Base-by-base conservation (phyloP, 169 alveolate genomes). In the Plasmodium sp. region DNA sequence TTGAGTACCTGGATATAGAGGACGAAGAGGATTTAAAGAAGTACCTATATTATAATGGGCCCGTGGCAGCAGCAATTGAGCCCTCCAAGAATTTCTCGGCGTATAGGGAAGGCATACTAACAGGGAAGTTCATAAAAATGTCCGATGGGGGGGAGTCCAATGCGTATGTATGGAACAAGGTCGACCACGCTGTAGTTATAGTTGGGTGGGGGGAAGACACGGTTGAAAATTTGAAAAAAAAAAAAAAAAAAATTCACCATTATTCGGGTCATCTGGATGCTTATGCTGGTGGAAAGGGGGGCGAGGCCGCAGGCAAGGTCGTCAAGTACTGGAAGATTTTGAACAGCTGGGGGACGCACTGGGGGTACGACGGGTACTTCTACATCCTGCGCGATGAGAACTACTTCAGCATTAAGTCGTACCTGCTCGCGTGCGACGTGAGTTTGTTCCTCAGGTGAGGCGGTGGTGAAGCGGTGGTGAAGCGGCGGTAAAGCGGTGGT, bases 181-280 rank as follows among this genome's bases (percentile, higher is more conserved):
- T 90, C 7, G 94, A 90, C 73, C 94, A 90, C 67, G 94, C 94
- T 90, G 94, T 90, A 22, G 94, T 90, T 39, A 39, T 90, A 90
- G 91, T 90, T 43, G 94, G 94, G 18, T 90, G 94, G 94, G 94
- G 94, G 6, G 91, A 90, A 80, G 94, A 90, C 54, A 90, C 72
- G 5, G 27, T 80, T 18, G 77, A 58, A 18, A 80, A 79, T 80
- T 90, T 90, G 43, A 41, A 80, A 41, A 90, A 90, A 54, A 54
- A 67, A 51, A 80, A 88, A 80, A 80, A 80, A 72, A 43, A 7
- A 39, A 18, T 12, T 54, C 80, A 51, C n/a, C 54, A 83, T 83
- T 27, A 56, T 56, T 83, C 45, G 16, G 81, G 14, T 16, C 71
- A 74, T 39, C 36, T 62, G 5, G 36, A 58, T 51, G 72, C 36